Base-by-base conservation (phyloP, 2,329 filamentous ascomycete genomes). In the Helotiales sp. region DNA sequence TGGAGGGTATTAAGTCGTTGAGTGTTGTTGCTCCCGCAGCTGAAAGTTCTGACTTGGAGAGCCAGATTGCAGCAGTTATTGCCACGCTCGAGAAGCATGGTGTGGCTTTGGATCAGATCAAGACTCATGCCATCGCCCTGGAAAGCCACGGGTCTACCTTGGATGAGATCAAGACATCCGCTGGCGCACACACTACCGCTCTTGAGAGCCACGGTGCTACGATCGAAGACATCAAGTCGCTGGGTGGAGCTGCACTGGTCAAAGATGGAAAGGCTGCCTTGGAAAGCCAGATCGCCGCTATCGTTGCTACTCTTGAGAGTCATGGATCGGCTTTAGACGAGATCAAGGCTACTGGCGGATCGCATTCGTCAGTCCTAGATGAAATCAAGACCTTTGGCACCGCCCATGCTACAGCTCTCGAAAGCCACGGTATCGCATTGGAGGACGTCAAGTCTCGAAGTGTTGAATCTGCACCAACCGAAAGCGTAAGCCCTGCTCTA, bases 201-300 rank as follows among this genome's bases (percentile, higher is more conserved):
- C 45, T 64, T 13, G 52, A 57, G 30, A 61, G 69, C 4, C 73
- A 75, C 65, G 64, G 71, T 26, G 45, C 67, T 22, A 64, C 60
- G 10, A 34, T 74, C 7, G 68, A 70, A 40, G 40, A 30, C 1
- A 57, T 71, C 28, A 70, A 62, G 37, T 49, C 61, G 13, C 22
- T 65, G 13, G 37, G 28, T 7, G 64, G 17, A 22, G 5, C 34
- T 28, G 20, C 64, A 28, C 24, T 57, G n/a, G 64, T 67, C 7
- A 66, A 69, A 28, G 52, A 24, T 1, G 64, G 40, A 30, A 59
- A 71, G 7, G 28, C 67, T 22, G 63, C 64, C 1, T 54, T 73
- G 15, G 72, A 72, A 63, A 64, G 61, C 5, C 68, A 74, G 52
- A 64, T 75, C n/a, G 58, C 64, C 11, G 62, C 70, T 58, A 71